These are phyloP conservation scores for Penicillium odoratum DNA, from an alignment of 495 filamentous ascomycete species.

Conservation along the genomic window DNA sequence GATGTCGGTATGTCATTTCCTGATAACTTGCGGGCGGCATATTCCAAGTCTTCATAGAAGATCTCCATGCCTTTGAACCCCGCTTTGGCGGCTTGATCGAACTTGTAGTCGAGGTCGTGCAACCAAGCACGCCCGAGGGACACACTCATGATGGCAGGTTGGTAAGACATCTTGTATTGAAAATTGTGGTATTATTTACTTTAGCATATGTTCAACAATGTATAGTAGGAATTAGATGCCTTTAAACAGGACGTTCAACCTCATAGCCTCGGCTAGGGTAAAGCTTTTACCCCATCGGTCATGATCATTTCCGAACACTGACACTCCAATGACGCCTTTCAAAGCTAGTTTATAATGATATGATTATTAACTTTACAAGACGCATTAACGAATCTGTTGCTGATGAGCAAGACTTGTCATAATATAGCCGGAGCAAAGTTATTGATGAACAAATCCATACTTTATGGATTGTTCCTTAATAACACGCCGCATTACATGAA, in stretches of 20 bases:
- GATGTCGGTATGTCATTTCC: constrained; percentile 18
- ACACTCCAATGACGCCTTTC: not conserved
- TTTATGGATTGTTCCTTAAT: constrained; percentile 22
- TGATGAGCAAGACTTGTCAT: no score
- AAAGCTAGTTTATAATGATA: no score
- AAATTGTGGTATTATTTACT: not conserved
- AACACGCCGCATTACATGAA: constrained; percentile 55
- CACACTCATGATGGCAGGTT: constrained; percentile 24
- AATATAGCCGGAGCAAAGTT: not conserved
- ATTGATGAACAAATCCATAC: constrained; percentile 17
- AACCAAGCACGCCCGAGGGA: constrained; percentile 64
- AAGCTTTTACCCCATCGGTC: not conserved
- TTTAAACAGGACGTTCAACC: not conserved
- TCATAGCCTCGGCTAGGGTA: not conserved
- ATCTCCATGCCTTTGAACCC: constrained; percentile 68
- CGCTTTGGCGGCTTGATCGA: constrained; percentile 57
- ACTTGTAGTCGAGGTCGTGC: constrained; percentile 59
- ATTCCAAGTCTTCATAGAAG: constrained; percentile 71
- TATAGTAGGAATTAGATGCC: not conserved
- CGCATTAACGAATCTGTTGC: no score
- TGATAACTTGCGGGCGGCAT: constrained; percentile 38
- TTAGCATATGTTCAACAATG: not conserved
- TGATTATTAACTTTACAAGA: no score
- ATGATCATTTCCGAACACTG: not conserved
- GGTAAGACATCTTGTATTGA: constrained; percentile 11